Conservation (phyloP, 225 moss, liverwort and hornwort genomes). For the Lunularia cruciata region DNA sequence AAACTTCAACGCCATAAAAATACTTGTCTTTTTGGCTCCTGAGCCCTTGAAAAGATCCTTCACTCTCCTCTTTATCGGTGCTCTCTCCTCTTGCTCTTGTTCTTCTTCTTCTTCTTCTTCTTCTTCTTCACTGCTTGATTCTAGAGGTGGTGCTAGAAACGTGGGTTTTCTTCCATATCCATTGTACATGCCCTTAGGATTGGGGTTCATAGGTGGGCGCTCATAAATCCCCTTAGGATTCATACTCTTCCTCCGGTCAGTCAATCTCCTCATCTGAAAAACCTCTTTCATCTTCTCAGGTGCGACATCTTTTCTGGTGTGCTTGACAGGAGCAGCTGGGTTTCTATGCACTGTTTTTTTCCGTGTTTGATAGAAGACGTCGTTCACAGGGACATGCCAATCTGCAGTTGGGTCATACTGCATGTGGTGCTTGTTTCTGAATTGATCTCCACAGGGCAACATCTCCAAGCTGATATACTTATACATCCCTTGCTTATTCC, state of each 20-base stretch:
- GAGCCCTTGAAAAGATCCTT: conserved; percentile 13
- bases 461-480: conserved; percentile 15
- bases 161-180: conserved; percentile 2
- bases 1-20: conserved; percentile 17
- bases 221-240: conserved; percentile 22
- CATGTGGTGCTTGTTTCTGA: conserved; percentile 25
- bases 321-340: no score
- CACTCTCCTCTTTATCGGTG: conserved; percentile 7
- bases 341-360: not conserved
- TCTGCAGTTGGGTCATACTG: conserved; percentile 18
- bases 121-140: not conserved
- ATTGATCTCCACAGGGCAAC: conserved; percentile 22
- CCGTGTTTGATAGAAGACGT: conserved; percentile 6
- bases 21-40: conserved; percentile 4
- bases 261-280: conserved; percentile 2
- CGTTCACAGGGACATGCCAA: conserved; percentile 17
- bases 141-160: not conserved
- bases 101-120: not conserved
- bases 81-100: not conserved
- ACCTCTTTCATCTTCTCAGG: conserved; percentile 12
- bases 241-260: conserved; percentile 17
- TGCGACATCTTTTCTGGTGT: not conserved
- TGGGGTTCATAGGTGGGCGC: conserved; percentile 14
- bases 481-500: conserved; percentile 9
- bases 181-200: conserved; percentile 26